These are phyloP conservation scores for Saccharomycopsis hybrid DNA, from an alignment of 1,139 yeast genomes.

Conservation along the genomic window DNA sequence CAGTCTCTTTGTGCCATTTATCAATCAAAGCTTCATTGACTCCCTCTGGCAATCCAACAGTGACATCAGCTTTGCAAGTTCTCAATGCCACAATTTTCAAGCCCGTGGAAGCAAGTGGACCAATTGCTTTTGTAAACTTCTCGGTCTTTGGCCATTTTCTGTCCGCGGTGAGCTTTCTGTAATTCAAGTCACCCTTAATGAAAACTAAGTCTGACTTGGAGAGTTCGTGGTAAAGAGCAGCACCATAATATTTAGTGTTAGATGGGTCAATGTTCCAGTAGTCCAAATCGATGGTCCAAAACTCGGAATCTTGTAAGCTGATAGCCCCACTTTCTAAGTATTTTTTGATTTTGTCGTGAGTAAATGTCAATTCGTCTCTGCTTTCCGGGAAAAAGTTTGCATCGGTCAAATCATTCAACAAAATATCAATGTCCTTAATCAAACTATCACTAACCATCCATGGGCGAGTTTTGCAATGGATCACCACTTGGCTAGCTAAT, in stretches of 20 bases:
- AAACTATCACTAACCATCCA: conserved; percentile 98
- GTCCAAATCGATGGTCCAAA: conserved; percentile 78
- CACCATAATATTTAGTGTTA: conserved; percentile 52
- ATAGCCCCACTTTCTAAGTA: conserved; percentile 49
- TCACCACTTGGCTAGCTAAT: conserved; percentile 53
- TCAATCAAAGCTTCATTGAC: conserved; percentile 58
- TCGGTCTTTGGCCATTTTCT: conserved; percentile 82
- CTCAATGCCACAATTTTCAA: conserved; percentile 69
- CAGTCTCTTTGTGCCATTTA: conserved; percentile 51
- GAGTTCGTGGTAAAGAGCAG: conserved; percentile 44
- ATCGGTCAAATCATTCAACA: conserved; percentile 54
- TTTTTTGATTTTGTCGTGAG: conserved; percentile 44
- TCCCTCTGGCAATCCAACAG: conserved; percentile 75
- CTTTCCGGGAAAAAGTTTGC: conserved; percentile 45
- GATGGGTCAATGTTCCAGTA: conserved; percentile 61
- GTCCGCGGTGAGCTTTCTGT: conserved; percentile 89
- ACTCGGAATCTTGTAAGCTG: conserved; percentile 54
- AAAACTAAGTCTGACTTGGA: conserved; percentile 62
- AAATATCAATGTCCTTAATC: conserved; percentile 64
- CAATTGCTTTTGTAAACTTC: conserved; percentile 63
- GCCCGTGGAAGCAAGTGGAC: conserved; percentile 52
- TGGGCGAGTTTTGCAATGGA: conserved; percentile 88
- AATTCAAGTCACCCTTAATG: conserved; percentile 93
- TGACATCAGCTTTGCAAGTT: conserved; percentile 97
- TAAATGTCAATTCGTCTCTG: conserved; percentile 37